A percentile compares a stretch with the other conserved stretches of the same genome.
Conservation (phyloP, 306 rosid species). For the Dalbergia cultrata region DNA sequence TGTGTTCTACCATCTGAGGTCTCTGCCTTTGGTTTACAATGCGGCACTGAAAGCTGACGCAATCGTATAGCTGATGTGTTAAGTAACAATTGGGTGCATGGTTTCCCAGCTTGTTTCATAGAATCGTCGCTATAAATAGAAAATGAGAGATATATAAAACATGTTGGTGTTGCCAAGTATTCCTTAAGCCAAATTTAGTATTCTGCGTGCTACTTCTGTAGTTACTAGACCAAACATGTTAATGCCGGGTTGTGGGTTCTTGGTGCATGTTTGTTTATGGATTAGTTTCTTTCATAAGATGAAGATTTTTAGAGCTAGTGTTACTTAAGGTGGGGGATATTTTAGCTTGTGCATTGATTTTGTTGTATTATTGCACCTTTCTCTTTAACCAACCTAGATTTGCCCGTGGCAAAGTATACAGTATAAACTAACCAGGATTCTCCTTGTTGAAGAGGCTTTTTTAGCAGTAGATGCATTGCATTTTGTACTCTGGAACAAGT, state of each 20-base stretch:
- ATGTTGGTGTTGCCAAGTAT: background rate
- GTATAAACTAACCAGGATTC: background rate
- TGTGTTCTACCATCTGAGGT: constrained; percentile 2
- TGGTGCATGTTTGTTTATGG: constrained; percentile 3
- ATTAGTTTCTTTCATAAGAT: background rate
- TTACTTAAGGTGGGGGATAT: background rate
- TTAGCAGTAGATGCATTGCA: background rate
- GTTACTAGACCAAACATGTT: background rate
- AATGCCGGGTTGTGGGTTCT: background rate
- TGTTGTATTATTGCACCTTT: background rate
- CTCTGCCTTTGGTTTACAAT: constrained; percentile 10
- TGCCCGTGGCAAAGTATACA: background rate
- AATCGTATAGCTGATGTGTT: background rate
- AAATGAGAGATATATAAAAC: background rate
- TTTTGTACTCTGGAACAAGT: background rate
- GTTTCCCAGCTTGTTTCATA: background rate
- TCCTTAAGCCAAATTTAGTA: background rate
- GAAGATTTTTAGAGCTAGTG: constrained; percentile 22
- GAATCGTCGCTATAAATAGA: background rate
- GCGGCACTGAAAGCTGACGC: background rate
- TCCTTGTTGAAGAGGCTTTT: background rate
- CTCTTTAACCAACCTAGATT: constrained; percentile 1
- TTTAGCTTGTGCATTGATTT: background rate
- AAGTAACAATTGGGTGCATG: constrained; percentile 5
- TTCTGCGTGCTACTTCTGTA: constrained; percentile 7